Evolutionary conservation across 2,329 filamentous ascomycete genomes (phyloP).

Genomic region (Diaporthe caulivora): DNA sequence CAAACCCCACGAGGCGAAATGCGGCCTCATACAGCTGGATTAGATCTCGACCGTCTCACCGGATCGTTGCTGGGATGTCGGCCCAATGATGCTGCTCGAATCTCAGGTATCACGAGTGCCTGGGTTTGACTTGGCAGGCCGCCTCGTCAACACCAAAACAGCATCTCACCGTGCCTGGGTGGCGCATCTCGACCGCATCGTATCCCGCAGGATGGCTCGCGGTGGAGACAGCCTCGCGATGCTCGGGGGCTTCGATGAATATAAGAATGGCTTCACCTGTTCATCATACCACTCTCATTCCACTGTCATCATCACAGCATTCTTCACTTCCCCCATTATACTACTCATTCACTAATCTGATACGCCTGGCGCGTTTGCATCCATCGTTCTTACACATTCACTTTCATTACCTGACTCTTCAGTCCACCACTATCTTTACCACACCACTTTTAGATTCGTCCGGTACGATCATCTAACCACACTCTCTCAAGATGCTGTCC

Average conservation of each 20-base stretch:
- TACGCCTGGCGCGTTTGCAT: constrained; percentile 26
- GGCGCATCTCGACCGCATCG: constrained; percentile 2
- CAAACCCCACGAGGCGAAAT: constrained; percentile 14
- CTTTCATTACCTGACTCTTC: constrained; percentile 20
- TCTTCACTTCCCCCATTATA: neutral
- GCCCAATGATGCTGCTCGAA: neutral
- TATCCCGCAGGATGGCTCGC: constrained; percentile 17
- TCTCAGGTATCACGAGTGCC: neutral
- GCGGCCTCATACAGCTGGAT: constrained; percentile 19
- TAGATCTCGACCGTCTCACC: constrained; percentile 1
- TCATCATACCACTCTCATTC: constrained; percentile 17
- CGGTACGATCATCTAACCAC: constrained; percentile 26
- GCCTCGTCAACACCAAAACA: constrained; percentile 14
- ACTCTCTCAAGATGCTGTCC: constrained; percentile 30
- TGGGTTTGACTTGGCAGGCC: constrained; percentile 26
- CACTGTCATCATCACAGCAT: constrained; percentile 28
- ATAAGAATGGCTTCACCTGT: constrained; percentile 17
- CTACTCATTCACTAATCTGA: constrained; percentile 21
- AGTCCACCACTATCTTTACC: constrained; percentile 23
- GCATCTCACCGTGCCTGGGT: neutral
- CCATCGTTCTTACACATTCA: constrained; percentile 14
- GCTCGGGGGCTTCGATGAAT: neutral
- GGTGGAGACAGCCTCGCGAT: neutral
- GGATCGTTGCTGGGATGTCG: neutral
- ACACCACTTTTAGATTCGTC: constrained; percentile 16